phyloP scores from a whole-genome alignment of 2,329 filamentous ascomycete species.

The Exutisphaerella laricina region DNA sequence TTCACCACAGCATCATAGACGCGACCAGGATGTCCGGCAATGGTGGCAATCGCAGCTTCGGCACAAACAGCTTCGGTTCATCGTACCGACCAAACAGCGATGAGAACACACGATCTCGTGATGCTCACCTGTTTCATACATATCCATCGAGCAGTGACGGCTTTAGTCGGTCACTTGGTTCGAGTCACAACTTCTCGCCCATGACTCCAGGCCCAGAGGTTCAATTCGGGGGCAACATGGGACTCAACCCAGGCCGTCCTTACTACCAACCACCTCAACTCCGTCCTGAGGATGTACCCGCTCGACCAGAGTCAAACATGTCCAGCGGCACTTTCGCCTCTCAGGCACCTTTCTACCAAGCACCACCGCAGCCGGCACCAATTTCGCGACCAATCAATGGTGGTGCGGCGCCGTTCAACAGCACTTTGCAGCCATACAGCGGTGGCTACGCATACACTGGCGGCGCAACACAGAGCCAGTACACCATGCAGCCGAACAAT shows the following conservation, averaged over 20 bases:
- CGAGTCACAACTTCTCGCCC: not conserved
- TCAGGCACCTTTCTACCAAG: conserved; percentile 3
- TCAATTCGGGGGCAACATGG: not conserved
- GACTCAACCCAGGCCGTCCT: conserved; percentile 2
- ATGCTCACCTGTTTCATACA: too few relatives aligned
- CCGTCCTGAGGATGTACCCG: conserved; percentile 1
- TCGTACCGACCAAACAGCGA: too few relatives aligned
- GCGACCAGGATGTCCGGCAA: too few relatives aligned
- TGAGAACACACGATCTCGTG: too few relatives aligned
- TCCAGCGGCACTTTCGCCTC: conserved; percentile 10
- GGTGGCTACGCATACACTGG: not conserved
- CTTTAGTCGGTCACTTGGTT: too few relatives aligned
- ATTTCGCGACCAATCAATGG: not conserved
- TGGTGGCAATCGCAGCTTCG: too few relatives aligned
- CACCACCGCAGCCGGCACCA: not conserved
- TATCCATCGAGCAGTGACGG: too few relatives aligned
- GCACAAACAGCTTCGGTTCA: too few relatives aligned
- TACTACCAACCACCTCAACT: conserved; percentile 4
- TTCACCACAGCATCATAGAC: too few relatives aligned
- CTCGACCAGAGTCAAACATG: conserved; percentile 15
- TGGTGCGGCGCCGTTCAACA: not conserved
- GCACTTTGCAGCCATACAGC: not conserved
- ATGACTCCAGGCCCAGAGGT: not conserved
- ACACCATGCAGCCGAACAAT: not conserved
- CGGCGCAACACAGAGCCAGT: not conserved